A percentile compares a stretch with the other conserved stretches of the same genome.
Evolutionary conservation across 306 rosid genomes (phyloP).

Genomic region (Ziziphus jujuba): DNA sequence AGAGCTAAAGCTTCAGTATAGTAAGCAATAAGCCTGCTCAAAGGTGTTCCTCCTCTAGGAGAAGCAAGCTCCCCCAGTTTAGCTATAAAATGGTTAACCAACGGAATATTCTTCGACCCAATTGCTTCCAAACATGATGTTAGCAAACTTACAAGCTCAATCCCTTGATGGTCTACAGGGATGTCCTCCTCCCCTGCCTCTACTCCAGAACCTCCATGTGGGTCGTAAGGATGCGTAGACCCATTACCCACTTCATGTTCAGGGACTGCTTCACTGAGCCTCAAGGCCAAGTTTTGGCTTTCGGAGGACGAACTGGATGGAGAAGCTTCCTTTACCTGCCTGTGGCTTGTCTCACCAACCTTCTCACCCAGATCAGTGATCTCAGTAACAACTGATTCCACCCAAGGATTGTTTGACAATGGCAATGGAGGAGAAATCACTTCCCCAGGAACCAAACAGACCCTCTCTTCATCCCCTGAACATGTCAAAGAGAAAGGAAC

Average conservation of each 20-base stretch:
- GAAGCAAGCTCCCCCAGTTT: constrained; percentile 84
- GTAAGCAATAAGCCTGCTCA: constrained; percentile 71
- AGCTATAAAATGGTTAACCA: constrained; percentile 66
- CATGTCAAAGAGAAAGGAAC: constrained; percentile 56
- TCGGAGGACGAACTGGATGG: constrained; percentile 72
- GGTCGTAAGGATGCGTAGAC: constrained; percentile 52
- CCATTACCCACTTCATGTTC: constrained; percentile 72
- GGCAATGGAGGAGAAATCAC: constrained; percentile 58
- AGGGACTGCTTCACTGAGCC: constrained; percentile 53
- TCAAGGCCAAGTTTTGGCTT: constrained; percentile 50
- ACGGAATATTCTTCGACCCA: constrained; percentile 58
- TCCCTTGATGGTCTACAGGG: constrained; percentile 57
- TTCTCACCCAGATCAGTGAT: constrained; percentile 65
- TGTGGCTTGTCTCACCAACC: constrained; percentile 50
- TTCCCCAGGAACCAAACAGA: constrained; percentile 68
- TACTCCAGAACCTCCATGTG: constrained; percentile 44
- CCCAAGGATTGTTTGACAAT: constrained; percentile 56
- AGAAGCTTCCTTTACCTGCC: constrained; percentile 44
- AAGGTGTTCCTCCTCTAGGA: constrained; percentile 54
- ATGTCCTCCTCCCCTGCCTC: constrained; percentile 56
- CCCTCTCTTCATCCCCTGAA: constrained; percentile 61
- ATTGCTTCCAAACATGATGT: constrained; percentile 86
- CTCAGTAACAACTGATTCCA: constrained; percentile 61
- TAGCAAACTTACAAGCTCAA: constrained; percentile 72
- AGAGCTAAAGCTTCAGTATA: constrained; percentile 89